A percentile compares a stretch with the other conserved stretches of the same genome.
Evolutionary conservation across 352 stramenopile genomes (phyloP).

Genomic region (Globisporangium viniferum): DNA sequence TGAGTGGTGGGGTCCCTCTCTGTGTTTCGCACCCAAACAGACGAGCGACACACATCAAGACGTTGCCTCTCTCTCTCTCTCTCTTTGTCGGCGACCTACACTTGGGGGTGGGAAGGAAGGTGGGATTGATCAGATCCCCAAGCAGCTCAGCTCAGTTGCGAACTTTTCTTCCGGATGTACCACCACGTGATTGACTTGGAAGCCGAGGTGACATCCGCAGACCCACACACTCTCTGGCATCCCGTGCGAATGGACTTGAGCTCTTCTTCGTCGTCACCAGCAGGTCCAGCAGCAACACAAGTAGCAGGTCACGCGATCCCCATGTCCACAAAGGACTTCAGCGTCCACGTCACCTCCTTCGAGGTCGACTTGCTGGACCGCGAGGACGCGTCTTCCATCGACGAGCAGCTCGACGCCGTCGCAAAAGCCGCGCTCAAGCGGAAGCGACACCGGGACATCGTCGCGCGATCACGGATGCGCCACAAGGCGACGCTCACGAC

Average conservation of each 20-base stretch:
- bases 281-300: no score
- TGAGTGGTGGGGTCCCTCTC: not conserved
- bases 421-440: conserved; percentile 27
- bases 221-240: not conserved
- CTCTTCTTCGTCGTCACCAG: not conserved
- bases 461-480: conserved; percentile 29
- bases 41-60: conserved; percentile 1
- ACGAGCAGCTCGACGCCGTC: conserved; percentile 14
- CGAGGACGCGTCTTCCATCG: not conserved
- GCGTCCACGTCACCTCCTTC: not conserved
- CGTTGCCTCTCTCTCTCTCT: not conserved
- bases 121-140: not conserved
- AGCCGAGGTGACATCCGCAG: not conserved
- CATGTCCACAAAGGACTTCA: not conserved
- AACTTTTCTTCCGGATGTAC: not conserved
- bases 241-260: not conserved
- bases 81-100: not conserved
- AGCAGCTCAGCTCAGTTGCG: not conserved
- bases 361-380: not conserved
- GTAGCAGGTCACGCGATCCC: not conserved
- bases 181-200: not conserved
- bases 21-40: not conserved
- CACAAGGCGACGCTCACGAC: conserved; percentile 24
- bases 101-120: not conserved
- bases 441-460: conserved; percentile 33